Conservation (phyloP, 2,329 filamentous ascomycete species). For the Chaetomium strumarium region DNA sequence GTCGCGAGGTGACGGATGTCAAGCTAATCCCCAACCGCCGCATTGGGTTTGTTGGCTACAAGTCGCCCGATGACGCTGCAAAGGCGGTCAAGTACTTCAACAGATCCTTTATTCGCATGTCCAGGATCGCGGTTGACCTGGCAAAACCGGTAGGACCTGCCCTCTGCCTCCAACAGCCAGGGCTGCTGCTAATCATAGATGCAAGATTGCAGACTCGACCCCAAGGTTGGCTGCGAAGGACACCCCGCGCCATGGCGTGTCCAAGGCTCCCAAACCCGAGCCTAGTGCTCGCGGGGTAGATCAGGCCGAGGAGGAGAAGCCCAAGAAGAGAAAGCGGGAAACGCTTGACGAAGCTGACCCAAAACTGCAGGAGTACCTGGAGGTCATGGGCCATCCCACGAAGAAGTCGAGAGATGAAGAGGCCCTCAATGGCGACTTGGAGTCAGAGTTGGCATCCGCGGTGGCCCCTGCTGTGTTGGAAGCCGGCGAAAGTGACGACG, state of each 20-base stretch:
- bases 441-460: conserved; percentile 2
- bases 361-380: conserved; percentile 80
- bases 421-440: conserved; percentile 12
- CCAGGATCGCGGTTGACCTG: conserved; percentile 82
- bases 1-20: conserved; percentile 76
- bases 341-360: conserved; percentile 58
- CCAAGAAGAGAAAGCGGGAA: conserved; percentile 64
- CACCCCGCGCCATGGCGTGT: conserved; percentile 7
- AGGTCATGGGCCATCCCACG: conserved; percentile 65
- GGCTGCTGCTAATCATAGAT: conserved; percentile 17
- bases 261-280: conserved; percentile 1
- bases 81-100: conserved; percentile 93
- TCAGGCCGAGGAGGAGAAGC: conserved; percentile 17
- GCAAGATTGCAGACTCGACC: conserved; percentile 25
- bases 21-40: conserved; percentile 84
- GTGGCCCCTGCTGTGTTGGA: conserved; percentile 22
- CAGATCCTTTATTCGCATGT: conserved; percentile 91
- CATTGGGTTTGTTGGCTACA: conserved; percentile 95
- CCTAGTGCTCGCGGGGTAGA: conserved; percentile 10
- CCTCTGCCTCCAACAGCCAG: neutral
- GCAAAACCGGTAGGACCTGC: conserved; percentile 66
- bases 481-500: conserved; percentile 62
- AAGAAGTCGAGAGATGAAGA: conserved; percentile 54
- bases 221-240: conserved; percentile 14
- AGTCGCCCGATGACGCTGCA: conserved; percentile 70